phyloP scores from a whole-genome alignment of 371 early-diverging fungal genomes.

The Haplosporangium sp. region DNA sequence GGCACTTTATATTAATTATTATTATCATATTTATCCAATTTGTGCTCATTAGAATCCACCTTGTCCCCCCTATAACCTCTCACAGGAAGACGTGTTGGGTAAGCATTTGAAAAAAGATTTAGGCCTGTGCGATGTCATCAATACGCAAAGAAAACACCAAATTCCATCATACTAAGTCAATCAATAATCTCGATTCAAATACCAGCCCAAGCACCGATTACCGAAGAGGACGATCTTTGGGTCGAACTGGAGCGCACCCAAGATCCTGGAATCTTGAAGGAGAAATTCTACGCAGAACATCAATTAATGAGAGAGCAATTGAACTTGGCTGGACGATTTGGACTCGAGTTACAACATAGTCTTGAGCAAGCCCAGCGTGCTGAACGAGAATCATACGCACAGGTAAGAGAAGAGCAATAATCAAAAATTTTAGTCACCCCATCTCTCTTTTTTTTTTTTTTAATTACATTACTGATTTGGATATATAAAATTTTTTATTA shows the following conservation, averaged over 20 bases:
- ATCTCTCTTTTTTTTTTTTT: constrained; percentile 9
- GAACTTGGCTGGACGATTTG: constrained; percentile 73
- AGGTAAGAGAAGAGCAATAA: constrained; percentile 39
- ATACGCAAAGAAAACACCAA: not conserved
- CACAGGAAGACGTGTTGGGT: constrained; percentile 49
- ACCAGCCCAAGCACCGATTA: constrained; percentile 18
- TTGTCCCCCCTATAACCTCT: constrained; percentile 52
- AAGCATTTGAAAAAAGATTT: constrained; percentile 4
- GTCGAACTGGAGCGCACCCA: constrained; percentile 34
- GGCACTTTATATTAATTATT: not conserved
- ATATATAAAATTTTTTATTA: constrained; percentile 2
- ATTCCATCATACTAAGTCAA: not conserved
- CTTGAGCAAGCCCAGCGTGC: constrained; percentile 48
- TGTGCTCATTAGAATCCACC: constrained; percentile 31
- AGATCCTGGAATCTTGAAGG: constrained; percentile 25
- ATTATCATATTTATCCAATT: not conserved
- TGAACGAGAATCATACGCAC: constrained; percentile 53
- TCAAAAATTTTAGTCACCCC: too few species aligned
- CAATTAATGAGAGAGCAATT: constrained; percentile 60
- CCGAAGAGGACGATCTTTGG: constrained; percentile 49
- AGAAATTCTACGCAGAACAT: constrained; percentile 41
- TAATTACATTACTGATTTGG: not conserved
- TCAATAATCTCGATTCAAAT: not conserved
- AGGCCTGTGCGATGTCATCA: not conserved
- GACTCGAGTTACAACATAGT: constrained; percentile 68